Evolutionary conservation across 257 asterid species (phyloP).

Genomic region (Hygrophila difformis): DNA sequence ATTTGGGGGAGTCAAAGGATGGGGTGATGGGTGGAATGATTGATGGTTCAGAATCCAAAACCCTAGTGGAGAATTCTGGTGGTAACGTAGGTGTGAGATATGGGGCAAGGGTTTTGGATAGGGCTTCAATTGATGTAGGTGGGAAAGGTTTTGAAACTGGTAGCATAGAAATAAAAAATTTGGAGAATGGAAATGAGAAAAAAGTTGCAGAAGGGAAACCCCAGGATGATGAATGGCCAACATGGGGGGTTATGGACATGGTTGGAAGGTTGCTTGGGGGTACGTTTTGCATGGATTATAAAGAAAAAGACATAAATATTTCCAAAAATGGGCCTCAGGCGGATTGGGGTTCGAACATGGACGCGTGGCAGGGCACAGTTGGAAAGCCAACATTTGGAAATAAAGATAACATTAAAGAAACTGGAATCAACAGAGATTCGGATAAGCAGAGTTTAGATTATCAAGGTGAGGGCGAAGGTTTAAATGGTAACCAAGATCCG

Average conservation of each 20-base stretch:
- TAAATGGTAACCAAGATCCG: slow-evolving; percentile 12
- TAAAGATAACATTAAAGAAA: slow-evolving; percentile 13
- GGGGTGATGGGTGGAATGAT: slow-evolving; percentile 14
- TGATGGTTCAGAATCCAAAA: slow-evolving; percentile 22
- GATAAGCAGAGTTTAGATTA: slow-evolving; percentile 6
- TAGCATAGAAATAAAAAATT: slow-evolving; percentile 1
- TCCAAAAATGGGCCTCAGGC: background rate
- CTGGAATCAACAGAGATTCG: slow-evolving; percentile 4
- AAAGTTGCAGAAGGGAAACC: slow-evolving; percentile 18
- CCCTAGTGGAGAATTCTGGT: slow-evolving; percentile 24
- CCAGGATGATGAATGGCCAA: slow-evolving; percentile 16
- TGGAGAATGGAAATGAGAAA: slow-evolving; percentile 7
- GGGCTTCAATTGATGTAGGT: slow-evolving; percentile 17
- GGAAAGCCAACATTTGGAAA: slow-evolving; percentile 15
- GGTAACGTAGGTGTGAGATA: slow-evolving; percentile 22
- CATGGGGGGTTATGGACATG: slow-evolving; percentile 35
- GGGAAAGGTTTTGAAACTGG: slow-evolving; percentile 14
- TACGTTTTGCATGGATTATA: slow-evolving; percentile 24
- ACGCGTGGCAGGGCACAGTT: slow-evolving; percentile 3
- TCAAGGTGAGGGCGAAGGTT: slow-evolving; percentile 12
- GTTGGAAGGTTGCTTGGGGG: slow-evolving; percentile 41
- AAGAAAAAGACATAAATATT: slow-evolving; percentile 17
- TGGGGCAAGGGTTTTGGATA: slow-evolving; percentile 39
- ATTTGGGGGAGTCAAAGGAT: slow-evolving; percentile 15
- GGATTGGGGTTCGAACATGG: slow-evolving; percentile 14